Base-by-base conservation (phyloP, 495 filamentous ascomycete genomes). In the Penicillium paradoxum region DNA sequence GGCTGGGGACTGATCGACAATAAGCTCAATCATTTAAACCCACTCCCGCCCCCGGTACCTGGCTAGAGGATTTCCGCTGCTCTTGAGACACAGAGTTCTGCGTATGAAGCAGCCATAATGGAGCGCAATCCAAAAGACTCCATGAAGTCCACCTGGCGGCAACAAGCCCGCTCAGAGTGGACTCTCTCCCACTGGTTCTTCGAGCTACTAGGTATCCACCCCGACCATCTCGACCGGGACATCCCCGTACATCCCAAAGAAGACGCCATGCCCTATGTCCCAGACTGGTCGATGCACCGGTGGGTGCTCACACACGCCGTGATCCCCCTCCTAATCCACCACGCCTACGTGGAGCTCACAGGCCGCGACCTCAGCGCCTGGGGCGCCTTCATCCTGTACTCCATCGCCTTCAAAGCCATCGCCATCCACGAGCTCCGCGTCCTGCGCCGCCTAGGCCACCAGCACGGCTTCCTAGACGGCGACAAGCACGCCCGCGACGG, bases 401-500 rank as follows among this genome's bases (percentile, higher is more conserved):
- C 61, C n/a, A 2, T 62, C 8, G 53, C 57, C n/a, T 67, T 69
- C 49, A 67, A 69, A 47, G 39, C 32, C 17, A 69, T 63, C 54
- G 66, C 58, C 37, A 67, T 69, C 39, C 62, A 65, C 45, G 64
- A 69, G 51, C 48, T 67, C 1, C 64, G 67, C 49, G 56, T 67
- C 19, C 58, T 69, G 51, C 59, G 66, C 2, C 58, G 64, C 5
- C 48, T 69, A 1, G 66, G 66, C 30, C 66, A 69, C 42, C 50
- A 34, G 4, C 50, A 67, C 39, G 70, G 70, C 25, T 73, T 71
- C 54, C 50, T 71, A 11, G 70, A 73, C 34, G 69, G 69, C 17
- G 69, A 73, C 14, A 65, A 69, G 33, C 69, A 73, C 42, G 60
- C 55, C 13, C 69, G 69, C 21, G 69, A 73, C 18, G 69, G 69